phyloP scores from a whole-genome alignment of 2,329 filamentous ascomycete species.

The Aspergillus sp. region DNA sequence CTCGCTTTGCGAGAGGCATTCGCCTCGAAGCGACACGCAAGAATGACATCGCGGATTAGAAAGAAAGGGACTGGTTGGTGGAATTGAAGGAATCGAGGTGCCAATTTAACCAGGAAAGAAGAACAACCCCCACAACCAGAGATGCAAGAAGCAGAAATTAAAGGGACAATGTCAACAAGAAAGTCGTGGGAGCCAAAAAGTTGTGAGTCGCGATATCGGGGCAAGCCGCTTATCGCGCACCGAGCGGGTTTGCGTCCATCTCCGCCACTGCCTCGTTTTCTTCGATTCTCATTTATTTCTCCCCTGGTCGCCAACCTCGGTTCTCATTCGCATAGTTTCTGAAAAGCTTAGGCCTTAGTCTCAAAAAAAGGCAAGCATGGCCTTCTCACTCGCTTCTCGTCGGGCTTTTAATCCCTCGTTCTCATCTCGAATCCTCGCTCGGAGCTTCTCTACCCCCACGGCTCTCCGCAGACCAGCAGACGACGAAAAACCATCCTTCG shows the following conservation, averaged over 20 bases:
- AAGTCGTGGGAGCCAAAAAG: neutral
- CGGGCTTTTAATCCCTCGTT: constrained; percentile 43
- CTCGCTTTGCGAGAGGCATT: constrained; percentile 24
- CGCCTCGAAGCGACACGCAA: constrained; percentile 32
- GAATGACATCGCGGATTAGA: constrained; percentile 20
- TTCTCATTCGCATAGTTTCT: too few relatives aligned
- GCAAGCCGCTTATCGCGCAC: constrained; percentile 10
- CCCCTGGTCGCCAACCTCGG: neutral
- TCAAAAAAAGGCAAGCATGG: constrained; percentile 8
- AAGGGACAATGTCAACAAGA: constrained; percentile 4
- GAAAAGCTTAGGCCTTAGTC: neutral
- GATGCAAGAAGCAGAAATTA: neutral
- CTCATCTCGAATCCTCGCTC: constrained; percentile 19
- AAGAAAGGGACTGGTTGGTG: neutral
- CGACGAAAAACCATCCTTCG: constrained; percentile 24
- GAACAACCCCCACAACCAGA: too few relatives aligned
- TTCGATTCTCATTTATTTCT: constrained; percentile 5
- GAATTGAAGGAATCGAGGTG: neutral
- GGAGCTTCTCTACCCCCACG: constrained; percentile 22
- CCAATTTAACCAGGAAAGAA: neutral
- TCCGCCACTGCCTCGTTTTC: constrained; percentile 1
- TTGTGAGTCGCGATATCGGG: constrained; percentile 21
- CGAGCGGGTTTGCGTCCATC: constrained; percentile 6
- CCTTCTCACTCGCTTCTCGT: constrained; percentile 15
- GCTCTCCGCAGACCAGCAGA: constrained; percentile 14